Evolutionary conservation across 2,329 filamentous ascomycete genomes (phyloP), one percentile per base, ranked within the genome.

Genomic region (Trichoderma sp.): DNA sequence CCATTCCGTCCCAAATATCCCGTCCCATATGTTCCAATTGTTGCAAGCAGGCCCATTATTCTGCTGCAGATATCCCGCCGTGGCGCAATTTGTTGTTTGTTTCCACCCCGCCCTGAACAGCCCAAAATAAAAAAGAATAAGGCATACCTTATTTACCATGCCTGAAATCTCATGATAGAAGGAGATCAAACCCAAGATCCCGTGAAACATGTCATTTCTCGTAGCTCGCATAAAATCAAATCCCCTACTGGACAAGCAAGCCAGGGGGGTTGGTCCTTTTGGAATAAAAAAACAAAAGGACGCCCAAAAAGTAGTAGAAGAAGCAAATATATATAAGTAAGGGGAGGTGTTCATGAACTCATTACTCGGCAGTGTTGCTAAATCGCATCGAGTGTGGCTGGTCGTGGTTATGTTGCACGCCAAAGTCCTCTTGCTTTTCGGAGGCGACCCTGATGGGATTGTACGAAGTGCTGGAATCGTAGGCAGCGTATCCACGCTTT

Each of bases 391-490:
- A 60, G 11, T 75, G 66, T 21, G 71, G 53, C 31, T 74, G 75
- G 33, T 74, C 67, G 38, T 63, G 45, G 50, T 35, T 12, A 50
- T 35, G 31, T 14, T 75, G 60, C 53, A 60, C 62, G 29, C 31
- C 60, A 68, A 56, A 41, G 31, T 62, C 67, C 24, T 69, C 71
- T 24, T 63, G 45, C 7, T 65, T 59, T 18, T 56, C 56, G 35
- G 67, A 78, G 21, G 78, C 77, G 71, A 81, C 79, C 41, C 81
- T 79, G 76, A 82, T 79, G 29, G 81, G 81, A 33, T 81, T 78
- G 76, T 83, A 83, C 68, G 83, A 83, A 5, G 83, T 84, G 78
- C 82, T 81, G 63, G 83, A 84, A 71, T 85, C 83, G 78, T 83
- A 84, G 5, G 81, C 78, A 67, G 80, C 83, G 72, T 80, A 81